Evolutionary conservation across 257 asterid genomes (phyloP).

Genomic region (Solanum dulcamara): DNA sequence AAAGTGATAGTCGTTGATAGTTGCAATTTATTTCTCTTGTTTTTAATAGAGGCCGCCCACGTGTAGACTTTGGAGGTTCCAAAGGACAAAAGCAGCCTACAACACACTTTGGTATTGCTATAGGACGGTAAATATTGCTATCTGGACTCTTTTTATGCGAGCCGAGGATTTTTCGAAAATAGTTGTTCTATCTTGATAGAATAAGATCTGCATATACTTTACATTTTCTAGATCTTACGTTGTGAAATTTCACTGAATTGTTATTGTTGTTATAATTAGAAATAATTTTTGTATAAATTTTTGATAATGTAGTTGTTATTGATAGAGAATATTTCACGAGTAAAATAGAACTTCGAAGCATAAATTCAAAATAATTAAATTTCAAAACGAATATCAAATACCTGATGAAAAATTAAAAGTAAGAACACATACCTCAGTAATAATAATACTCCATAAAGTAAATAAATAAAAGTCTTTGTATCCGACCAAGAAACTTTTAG

Average conservation of each 20-base stretch:
- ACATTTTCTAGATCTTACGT: too few relatives aligned
- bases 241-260: too few relatives aligned
- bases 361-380: rapidly evolving
- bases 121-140: too few relatives aligned
- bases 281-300: not conserved
- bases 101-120: too few relatives aligned
- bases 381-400: rapidly evolving
- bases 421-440: not conserved
- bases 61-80: not conserved
- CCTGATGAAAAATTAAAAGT: rapidly evolving
- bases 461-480: not conserved
- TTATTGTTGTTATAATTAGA: too few relatives aligned
- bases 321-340: not conserved
- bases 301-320: not conserved
- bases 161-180: too few relatives aligned
- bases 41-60: not conserved
- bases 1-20: not conserved
- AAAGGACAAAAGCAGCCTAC: not conserved
- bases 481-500: not conserved
- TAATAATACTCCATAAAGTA: too few relatives aligned
- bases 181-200: too few relatives aligned
- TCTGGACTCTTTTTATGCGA: too few relatives aligned
- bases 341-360: not conserved
- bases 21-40: not conserved
- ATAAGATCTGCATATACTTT: too few relatives aligned